A percentile compares a stretch with the other conserved stretches of the same genome.
These are phyloP conservation scores for Solanum virginianum DNA, from an alignment of 257 asterid genomes.

Conservation along the genomic window DNA sequence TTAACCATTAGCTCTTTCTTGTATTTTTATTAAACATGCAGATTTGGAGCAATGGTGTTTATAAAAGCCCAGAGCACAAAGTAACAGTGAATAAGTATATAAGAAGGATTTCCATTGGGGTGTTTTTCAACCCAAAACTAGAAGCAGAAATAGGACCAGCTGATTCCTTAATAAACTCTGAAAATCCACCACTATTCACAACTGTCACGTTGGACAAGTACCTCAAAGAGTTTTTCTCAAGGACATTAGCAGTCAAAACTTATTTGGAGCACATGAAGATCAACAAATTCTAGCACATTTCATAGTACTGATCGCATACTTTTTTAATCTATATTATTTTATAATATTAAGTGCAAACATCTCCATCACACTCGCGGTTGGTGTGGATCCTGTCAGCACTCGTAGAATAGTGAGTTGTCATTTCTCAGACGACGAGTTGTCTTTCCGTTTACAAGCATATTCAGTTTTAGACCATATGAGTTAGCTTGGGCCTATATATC, in stretches of 20 bases:
- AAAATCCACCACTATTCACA: not conserved
- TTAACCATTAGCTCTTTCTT: not conserved
- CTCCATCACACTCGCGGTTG: no score
- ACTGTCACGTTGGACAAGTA: not conserved
- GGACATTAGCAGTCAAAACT: not conserved
- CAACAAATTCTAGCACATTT: not conserved
- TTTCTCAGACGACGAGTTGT: no score
- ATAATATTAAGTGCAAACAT: no score
- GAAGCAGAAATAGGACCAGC: not conserved
- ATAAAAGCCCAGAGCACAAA: constrained; percentile 62
- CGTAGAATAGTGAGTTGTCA: no score
- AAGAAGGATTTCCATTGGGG: constrained; percentile 54
- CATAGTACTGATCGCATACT: no score
- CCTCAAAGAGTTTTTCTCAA: not conserved
- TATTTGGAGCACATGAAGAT: not conserved
- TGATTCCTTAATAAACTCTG: not conserved
- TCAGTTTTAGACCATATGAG: no score
- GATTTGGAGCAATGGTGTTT: constrained; percentile 61
- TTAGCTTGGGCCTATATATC: no score
- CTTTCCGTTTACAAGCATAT: no score
- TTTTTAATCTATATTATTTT: no score
- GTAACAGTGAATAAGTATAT: constrained; percentile 50
- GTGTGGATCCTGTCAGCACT: no score
- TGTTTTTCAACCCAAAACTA: constrained; percentile 44
- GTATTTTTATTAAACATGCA: not conserved